Percentiles rank a stretch among this genome's conserved stretches.
These are phyloP conservation scores for Picochlorum sp. DNA, from an alignment of 139 green algal genomes.

Conservation along the genomic window DNA sequence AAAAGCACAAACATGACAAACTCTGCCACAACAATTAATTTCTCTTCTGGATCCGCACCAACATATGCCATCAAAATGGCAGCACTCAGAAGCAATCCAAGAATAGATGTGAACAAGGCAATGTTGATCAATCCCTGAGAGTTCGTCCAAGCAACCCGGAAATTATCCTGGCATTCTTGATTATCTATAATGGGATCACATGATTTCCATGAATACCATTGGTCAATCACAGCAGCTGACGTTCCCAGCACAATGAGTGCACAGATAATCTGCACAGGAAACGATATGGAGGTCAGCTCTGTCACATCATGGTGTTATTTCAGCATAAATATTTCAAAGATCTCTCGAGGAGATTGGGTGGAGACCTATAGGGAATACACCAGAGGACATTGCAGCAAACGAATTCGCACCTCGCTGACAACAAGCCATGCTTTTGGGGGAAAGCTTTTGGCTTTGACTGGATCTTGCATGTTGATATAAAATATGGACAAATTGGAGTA, in stretches of 20 bases:
- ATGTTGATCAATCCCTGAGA: too few species aligned
- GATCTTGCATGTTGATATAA: background rate
- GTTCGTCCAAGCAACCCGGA: too few species aligned
- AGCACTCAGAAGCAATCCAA: background rate
- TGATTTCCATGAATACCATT: background rate
- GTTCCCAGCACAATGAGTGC: background rate
- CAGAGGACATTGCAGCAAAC: background rate
- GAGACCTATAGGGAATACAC: background rate
- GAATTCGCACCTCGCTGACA: background rate
- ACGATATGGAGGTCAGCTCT: too few species aligned
- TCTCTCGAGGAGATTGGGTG: too few species aligned
- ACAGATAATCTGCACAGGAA: background rate
- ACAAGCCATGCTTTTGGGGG: background rate
- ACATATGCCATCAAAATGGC: background rate
- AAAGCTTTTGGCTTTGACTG: background rate
- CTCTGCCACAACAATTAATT: background rate
- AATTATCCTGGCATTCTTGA: too few species aligned
- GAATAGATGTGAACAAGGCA: background rate
- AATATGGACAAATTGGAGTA: too few species aligned
- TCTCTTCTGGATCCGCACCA: background rate
- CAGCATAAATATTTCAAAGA: too few species aligned
- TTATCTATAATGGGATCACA: too few species aligned
- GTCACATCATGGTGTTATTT: too few species aligned
- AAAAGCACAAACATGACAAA: constrained; percentile 1
- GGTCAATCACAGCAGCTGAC: background rate